Conservation (phyloP, 768 basidiomycete genomes). For the Suillus discolor region DNA sequence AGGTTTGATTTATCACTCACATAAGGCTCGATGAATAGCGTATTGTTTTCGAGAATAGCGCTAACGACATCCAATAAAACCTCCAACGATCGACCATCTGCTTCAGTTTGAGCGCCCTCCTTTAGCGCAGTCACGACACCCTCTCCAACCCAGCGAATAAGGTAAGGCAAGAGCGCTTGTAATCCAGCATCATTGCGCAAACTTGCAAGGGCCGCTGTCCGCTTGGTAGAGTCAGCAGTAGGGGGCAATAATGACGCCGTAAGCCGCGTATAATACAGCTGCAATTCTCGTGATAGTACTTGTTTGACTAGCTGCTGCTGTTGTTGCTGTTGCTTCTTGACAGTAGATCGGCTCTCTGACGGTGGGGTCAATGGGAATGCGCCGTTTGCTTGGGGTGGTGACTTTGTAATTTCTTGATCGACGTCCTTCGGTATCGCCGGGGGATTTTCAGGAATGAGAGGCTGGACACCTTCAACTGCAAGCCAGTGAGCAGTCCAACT, state of each 20-base stretch:
- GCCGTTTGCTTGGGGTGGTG: conserved; percentile 28
- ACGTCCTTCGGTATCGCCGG: conserved; percentile 71
- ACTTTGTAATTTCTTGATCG: conserved; percentile 35
- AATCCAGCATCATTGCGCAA: conserved; percentile 88
- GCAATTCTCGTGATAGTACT: conserved; percentile 89
- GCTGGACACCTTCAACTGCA: conserved; percentile 97
- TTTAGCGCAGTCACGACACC: conserved; percentile 70
- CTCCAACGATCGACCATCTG: conserved; percentile 72
- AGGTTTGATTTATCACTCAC: conserved; percentile 50
- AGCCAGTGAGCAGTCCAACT: conserved; percentile 97
- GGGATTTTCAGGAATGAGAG: conserved; percentile 94
- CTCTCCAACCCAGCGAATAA: conserved; percentile 94
- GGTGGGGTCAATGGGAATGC: conserved; percentile 31
- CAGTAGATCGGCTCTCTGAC: conserved; percentile 25
- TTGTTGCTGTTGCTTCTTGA: conserved; percentile 50
- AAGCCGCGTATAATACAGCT: conserved; percentile 91
- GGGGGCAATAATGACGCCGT: conserved; percentile 83
- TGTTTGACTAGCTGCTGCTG: conserved; percentile 86
- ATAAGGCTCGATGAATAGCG: conserved; percentile 95
- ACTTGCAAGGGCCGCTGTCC: conserved; percentile 88
- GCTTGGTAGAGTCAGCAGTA: conserved; percentile 62
- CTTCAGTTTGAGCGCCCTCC: conserved; percentile 53
- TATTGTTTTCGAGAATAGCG: conserved; percentile 83
- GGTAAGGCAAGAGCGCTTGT: conserved; percentile 88
- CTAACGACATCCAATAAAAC: conserved; percentile 83